Evolutionary conservation across 164 flowering plant species (phyloP).

Genomic region (Pachysandra terminalis): DNA sequence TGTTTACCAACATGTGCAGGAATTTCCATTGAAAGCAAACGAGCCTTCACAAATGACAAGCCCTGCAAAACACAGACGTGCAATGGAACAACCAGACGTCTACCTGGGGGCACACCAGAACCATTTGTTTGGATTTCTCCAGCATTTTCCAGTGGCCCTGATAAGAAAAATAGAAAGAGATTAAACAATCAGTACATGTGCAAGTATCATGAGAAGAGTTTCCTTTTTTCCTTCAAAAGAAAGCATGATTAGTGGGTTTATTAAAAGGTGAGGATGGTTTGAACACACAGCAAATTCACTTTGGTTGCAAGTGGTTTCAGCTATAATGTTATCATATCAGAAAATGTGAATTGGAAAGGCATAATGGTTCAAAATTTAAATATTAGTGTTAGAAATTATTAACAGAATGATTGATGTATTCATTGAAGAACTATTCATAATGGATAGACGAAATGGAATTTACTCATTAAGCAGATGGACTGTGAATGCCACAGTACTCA

Average conservation of each 20-base stretch:
- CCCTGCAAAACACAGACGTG: constrained; percentile 91
- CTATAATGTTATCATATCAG: neutral
- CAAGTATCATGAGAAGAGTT: neutral
- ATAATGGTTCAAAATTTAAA: too few relatives aligned
- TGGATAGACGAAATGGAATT: neutral
- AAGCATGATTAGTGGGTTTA: too few relatives aligned
- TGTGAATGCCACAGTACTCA: neutral
- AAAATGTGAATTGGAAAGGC: too few relatives aligned
- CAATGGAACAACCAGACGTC: constrained; percentile 87
- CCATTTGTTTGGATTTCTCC: constrained; percentile 34
- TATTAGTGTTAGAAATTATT: too few relatives aligned
- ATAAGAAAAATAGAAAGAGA: constrained; percentile 20
- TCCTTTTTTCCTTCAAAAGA: too few relatives aligned
- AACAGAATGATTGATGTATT: too few relatives aligned
- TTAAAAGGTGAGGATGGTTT: too few relatives aligned
- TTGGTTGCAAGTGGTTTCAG: neutral
- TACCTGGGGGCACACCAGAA: constrained; percentile 67
- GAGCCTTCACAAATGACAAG: constrained; percentile 87
- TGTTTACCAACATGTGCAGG: constrained; percentile 86
- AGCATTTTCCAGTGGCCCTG: constrained; percentile 54
- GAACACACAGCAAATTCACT: too few relatives aligned
- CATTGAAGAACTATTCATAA: neutral
- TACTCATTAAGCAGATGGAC: neutral
- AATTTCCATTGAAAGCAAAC: constrained; percentile 95
- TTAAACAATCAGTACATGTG: constrained; percentile 1